Evolutionary conservation across 2,329 filamentous ascomycete species (phyloP).

Genomic region (Colletotrichum karsti): DNA sequence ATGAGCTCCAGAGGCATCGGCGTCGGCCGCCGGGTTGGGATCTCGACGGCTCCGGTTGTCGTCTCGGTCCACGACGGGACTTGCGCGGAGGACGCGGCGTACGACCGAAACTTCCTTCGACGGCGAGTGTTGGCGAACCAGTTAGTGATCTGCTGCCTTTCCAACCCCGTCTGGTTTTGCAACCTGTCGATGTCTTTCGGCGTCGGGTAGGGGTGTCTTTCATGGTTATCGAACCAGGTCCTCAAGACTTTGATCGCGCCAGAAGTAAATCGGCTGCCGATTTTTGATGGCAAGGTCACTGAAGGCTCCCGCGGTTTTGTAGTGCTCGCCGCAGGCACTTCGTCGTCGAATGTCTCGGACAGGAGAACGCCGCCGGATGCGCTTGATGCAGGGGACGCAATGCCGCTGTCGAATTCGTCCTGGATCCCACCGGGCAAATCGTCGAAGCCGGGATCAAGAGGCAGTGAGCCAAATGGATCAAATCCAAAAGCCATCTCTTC

Average conservation of each 20-base stretch:
- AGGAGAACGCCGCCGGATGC: background rate
- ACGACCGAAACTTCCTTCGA: slow-evolving; percentile 65
- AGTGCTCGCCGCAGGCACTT: background rate
- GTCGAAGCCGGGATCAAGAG: background rate
- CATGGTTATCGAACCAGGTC: slow-evolving; percentile 69
- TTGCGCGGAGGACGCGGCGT: slow-evolving; percentile 59
- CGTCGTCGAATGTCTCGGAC: background rate
- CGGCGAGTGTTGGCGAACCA: slow-evolving; percentile 76
- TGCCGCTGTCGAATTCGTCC: background rate
- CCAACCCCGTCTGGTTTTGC: slow-evolving; percentile 66
- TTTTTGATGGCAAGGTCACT: background rate
- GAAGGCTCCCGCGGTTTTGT: background rate
- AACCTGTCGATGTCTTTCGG: slow-evolving; percentile 70
- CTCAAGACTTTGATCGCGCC: slow-evolving; percentile 59
- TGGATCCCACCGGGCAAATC: background rate
- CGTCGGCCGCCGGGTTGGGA: slow-evolving; percentile 54
- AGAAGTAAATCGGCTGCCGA: slow-evolving; percentile 20
- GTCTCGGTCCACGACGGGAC: slow-evolving; percentile 47
- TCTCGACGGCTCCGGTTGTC: slow-evolving; percentile 56
- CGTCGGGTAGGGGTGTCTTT: slow-evolving; percentile 71
- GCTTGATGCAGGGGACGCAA: background rate
- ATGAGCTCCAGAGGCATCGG: slow-evolving; percentile 39
- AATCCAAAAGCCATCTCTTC: background rate
- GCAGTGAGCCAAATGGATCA: background rate
- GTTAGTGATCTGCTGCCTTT: slow-evolving; percentile 71